phyloP scores from a whole-genome alignment of 179 eudicot species.

The Actinidia chinensis region DNA sequence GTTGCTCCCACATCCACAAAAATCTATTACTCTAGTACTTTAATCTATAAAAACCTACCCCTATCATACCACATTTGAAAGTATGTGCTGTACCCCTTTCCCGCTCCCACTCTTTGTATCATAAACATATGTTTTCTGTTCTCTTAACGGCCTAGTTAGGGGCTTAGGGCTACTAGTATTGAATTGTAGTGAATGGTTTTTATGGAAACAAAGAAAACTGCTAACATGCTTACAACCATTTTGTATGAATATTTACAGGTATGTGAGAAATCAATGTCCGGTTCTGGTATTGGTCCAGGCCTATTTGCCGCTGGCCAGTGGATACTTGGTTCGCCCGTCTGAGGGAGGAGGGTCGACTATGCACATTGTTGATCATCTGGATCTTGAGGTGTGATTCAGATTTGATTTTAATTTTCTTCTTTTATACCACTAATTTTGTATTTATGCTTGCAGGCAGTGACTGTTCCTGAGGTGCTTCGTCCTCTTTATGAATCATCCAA shows the following conservation, averaged over 20 bases:
- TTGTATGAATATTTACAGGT: conserved; percentile 36
- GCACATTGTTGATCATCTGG: conserved; percentile 87
- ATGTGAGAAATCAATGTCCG: conserved; percentile 69
- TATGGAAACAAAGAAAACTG: not conserved
- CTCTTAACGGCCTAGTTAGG: too few relatives aligned
- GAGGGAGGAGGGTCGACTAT: conserved; percentile 82
- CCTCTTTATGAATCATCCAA: conserved; percentile 79
- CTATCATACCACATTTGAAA: too few relatives aligned
- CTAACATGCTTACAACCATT: not conserved
- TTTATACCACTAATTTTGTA: conserved; percentile 17
- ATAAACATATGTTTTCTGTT: too few relatives aligned
- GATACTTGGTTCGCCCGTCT: conserved; percentile 76
- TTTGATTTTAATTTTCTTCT: not conserved
- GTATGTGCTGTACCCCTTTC: too few relatives aligned
- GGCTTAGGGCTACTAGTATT: not conserved
- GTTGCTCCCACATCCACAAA: too few relatives aligned
- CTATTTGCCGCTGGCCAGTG: conserved; percentile 64
- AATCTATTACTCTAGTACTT: too few relatives aligned
- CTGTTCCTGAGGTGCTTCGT: conserved; percentile 74
- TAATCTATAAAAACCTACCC: too few relatives aligned
- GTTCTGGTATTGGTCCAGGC: conserved; percentile 33
- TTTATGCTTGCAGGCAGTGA: conserved; percentile 55
- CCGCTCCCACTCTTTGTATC: too few relatives aligned
- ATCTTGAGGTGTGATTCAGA: conserved; percentile 56
- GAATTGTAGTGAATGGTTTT: not conserved